A percentile compares a stretch with the other conserved stretches of the same genome.
phyloP scores from a whole-genome alignment of 805 yeast genomes.

The Suhomyces pyralidae region DNA sequence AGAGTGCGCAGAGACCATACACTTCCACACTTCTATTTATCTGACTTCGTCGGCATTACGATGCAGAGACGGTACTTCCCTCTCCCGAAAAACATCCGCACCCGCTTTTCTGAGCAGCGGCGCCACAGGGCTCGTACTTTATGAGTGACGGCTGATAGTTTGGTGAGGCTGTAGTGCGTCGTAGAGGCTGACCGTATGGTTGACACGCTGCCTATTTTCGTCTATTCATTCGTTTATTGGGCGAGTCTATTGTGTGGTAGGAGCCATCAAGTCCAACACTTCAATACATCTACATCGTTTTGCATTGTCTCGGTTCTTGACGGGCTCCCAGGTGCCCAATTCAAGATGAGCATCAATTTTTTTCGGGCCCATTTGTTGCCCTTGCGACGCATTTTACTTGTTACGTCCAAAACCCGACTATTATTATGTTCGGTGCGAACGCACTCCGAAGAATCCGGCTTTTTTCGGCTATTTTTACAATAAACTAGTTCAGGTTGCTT shows the following conservation, averaged over 20 bases:
- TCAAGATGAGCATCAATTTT: not conserved
- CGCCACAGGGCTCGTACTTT: not conserved
- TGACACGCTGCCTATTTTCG: not conserved
- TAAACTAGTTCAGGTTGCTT: not conserved
- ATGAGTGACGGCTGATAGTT: not conserved
- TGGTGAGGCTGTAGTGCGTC: not conserved
- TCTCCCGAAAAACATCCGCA: not conserved
- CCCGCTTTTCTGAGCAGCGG: not conserved
- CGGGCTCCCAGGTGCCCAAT: not conserved
- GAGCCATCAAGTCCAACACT: too few species aligned
- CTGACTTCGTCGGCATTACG: not conserved
- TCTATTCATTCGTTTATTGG: too few species aligned
- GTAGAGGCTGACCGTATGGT: not conserved
- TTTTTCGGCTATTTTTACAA: not conserved
- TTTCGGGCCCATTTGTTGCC: not conserved
- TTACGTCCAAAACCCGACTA: not conserved
- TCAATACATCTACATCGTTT: not conserved
- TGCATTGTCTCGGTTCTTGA: not conserved
- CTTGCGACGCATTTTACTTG: not conserved
- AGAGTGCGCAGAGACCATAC: not conserved
- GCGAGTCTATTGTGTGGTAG: too few species aligned
- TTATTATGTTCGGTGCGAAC: not conserved
- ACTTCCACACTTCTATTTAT: not conserved
- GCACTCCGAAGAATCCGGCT: not conserved
- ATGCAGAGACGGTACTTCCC: not conserved